Conservation (phyloP, 2,329 filamentous ascomycete species). For the Sporothrix brasiliensis region DNA sequence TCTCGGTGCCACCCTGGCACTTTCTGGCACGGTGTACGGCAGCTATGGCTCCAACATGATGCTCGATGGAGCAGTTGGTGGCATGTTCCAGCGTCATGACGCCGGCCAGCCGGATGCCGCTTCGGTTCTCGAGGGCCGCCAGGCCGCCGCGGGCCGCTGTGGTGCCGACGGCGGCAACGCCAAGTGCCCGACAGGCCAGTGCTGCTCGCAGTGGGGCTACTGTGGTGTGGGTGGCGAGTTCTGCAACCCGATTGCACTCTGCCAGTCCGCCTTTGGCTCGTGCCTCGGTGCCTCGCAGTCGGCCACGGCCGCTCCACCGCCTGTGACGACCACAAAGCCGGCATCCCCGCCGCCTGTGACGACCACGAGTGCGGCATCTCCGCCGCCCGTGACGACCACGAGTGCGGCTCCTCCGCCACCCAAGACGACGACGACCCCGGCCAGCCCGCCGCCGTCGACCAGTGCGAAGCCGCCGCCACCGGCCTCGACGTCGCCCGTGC, state of each 20-base stretch:
- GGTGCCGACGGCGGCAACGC: constrained; percentile 31
- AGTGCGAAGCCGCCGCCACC: constrained; percentile 1
- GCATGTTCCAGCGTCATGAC: constrained; percentile 16
- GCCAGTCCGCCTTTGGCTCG: constrained; percentile 34
- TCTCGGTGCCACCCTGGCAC: constrained; percentile 24
- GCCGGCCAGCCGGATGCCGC: neutral
- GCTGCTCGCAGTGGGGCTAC: constrained; percentile 37
- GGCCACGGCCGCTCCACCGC: constrained; percentile 18
- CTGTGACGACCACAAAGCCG: constrained; percentile 36
- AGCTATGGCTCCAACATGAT: constrained; percentile 29
- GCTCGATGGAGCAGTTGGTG: constrained; percentile 9
- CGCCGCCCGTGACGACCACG: constrained; percentile 34
- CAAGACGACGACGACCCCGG: constrained; percentile 35
- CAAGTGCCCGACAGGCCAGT: constrained; percentile 35
- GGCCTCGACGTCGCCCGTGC: constrained; percentile 32
- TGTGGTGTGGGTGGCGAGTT: constrained; percentile 35
- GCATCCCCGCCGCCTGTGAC: constrained; percentile 2
- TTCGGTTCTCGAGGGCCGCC: constrained; percentile 11
- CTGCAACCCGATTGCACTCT: constrained; percentile 33
- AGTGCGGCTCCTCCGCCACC: constrained; percentile 20
- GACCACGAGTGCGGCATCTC: neutral
- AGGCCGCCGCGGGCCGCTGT: constrained; percentile 30
- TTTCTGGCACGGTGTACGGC: constrained; percentile 26
- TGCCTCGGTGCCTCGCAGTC: constrained; percentile 30
- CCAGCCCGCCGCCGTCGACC: constrained; percentile 1